phyloP scores from a whole-genome alignment of 176 grass and related monocot genomes.

The Saccharum spontaneum region DNA sequence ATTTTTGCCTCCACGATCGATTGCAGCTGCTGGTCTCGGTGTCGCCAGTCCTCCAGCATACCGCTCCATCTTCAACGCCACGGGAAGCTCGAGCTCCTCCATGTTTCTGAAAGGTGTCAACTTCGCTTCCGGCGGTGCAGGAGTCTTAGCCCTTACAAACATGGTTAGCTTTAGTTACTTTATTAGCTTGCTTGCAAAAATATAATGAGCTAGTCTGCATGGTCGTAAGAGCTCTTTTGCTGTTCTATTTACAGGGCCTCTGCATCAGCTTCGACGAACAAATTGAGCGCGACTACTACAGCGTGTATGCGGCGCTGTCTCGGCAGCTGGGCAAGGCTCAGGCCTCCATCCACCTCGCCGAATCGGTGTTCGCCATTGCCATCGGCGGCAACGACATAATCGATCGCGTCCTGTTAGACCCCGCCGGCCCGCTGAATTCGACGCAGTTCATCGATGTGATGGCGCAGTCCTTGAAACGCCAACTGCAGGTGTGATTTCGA shows the following conservation, averaged over 20 bases:
- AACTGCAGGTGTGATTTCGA: constrained; percentile 42
- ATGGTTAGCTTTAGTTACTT: background rate
- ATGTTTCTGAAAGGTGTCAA: background rate
- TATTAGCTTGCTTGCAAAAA: too few relatives aligned
- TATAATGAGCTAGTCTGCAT: too few relatives aligned
- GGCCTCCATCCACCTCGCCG: constrained; percentile 42
- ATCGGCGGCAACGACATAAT: constrained; percentile 75
- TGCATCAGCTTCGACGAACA: constrained; percentile 62
- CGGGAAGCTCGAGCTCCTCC: background rate
- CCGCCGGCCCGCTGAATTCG: too few relatives aligned
- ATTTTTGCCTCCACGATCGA: too few relatives aligned
- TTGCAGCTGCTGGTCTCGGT: too few relatives aligned
- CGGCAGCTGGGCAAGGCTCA: constrained; percentile 31
- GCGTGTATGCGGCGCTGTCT: constrained; percentile 26
- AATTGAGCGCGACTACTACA: constrained; percentile 38
- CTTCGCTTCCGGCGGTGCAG: constrained; percentile 71
- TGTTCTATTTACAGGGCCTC: constrained; percentile 15
- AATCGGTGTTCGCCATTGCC: constrained; percentile 54
- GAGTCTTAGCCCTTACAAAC: constrained; percentile 52
- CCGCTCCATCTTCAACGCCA: constrained; percentile 29
- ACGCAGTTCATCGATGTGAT: constrained; percentile 24
- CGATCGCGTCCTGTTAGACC: background rate
- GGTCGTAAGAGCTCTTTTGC: too few relatives aligned
- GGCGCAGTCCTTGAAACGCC: constrained; percentile 30
- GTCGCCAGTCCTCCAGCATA: constrained; percentile 50